phyloP scores from a whole-genome alignment of 345 rosid genomes.

The Pugionium cornutum region DNA sequence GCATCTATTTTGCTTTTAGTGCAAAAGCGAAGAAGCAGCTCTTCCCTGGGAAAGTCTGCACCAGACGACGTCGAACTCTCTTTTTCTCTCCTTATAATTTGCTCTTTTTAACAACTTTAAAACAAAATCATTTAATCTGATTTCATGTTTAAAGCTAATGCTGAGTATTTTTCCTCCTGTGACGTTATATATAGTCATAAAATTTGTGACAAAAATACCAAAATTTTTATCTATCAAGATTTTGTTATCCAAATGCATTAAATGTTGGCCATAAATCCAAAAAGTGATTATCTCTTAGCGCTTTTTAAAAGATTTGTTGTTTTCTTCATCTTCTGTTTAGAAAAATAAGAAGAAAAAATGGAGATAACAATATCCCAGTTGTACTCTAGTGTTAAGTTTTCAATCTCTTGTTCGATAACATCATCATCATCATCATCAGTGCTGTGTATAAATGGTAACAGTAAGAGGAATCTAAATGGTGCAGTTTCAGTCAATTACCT shows the following conservation, averaged over 20 bases:
- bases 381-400: slow-evolving; percentile 36
- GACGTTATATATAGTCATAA: not conserved
- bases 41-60: not conserved
- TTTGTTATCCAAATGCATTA: slow-evolving; percentile 37
- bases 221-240: not conserved
- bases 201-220: not conserved
- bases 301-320: not conserved
- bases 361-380: slow-evolving; percentile 41
- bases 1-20: slow-evolving; percentile 37
- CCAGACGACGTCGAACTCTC: not conserved
- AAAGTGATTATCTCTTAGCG: slow-evolving; percentile 8
- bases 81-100: not conserved
- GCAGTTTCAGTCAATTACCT: slow-evolving; percentile 27
- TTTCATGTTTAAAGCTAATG: slow-evolving; percentile 29
- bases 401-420: slow-evolving; percentile 23
- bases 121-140: not conserved
- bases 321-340: not conserved
- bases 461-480: slow-evolving; percentile 30
- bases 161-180: slow-evolving; percentile 22
- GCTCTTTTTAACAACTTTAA: not conserved
- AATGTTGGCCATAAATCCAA: slow-evolving; percentile 53
- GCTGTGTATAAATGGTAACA: slow-evolving; percentile 37
- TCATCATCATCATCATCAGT: slow-evolving; percentile 33
- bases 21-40: not conserved
- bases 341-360: slow-evolving; percentile 27